Base-by-base conservation (phyloP, 1,284 basidiomycete genomes). In the Cystobasidiaceae sp. region DNA sequence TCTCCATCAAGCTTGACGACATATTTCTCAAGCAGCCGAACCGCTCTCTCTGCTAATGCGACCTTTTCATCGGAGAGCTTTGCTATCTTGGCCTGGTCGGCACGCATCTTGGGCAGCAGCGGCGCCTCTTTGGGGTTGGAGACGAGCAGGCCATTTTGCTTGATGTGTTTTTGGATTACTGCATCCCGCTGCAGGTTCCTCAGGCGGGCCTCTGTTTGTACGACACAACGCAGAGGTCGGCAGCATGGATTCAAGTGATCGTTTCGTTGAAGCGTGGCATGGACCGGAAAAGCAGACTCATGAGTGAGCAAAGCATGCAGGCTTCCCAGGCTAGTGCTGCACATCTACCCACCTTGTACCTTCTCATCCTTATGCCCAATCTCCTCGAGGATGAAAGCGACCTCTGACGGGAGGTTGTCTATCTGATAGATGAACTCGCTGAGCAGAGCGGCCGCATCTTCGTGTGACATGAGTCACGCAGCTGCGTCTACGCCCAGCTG, bases 361-460 rank as follows among this genome's bases (percentile, higher is more conserved):
- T 68, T 54, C 3, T 65, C 68, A 34, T 74, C 73, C 65, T 73
- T 74, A 68, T 72, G 68, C 9, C 44, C 67, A 41, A 73, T 73
- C 56, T 72, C 73, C 34, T 70, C 68, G 25, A 74, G 69, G 59
- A 74, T 70, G 68, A 71, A 71, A 27, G 68, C 68, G 5, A 73
- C 71, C 48, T 74, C 73, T 45, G 64, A 63, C 4, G 73, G 73
- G 23, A 74, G 58, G 62, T 74, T 74, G 67, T 74, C 73, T 60
- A 74, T 68, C 23, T 69, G 70, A 25, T 57, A 62, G 50, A 74
- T 69, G 62, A 74, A 73, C 64, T 74, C 73, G 60, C 66, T 66
- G 21, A 74, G 66, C 30, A 71, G 55, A 11, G 65, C 66, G 4
- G 70, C 68, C 25, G 72, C 71, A 51, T 73, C 72, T 62, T 73